Conservation (phyloP, 208 protist genomes). For the Acanthamoeba culbertsoni region DNA sequence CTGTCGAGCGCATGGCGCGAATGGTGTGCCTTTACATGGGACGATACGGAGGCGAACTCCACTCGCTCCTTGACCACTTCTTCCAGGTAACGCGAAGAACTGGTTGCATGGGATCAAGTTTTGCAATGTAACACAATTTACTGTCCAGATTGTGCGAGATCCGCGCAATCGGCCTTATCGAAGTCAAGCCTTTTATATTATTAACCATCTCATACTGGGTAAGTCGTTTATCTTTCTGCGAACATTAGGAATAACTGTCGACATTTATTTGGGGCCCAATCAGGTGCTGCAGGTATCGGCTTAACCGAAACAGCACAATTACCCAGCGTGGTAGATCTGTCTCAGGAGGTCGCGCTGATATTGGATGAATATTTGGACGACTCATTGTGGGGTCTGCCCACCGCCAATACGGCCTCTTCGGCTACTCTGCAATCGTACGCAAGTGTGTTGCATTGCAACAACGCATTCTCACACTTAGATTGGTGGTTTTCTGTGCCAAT, state of each 20-base stretch:
- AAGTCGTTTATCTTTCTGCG: not conserved
- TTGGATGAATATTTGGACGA: slow-evolving; percentile 21
- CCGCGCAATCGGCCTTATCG: not conserved
- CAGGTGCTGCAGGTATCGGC: not conserved
- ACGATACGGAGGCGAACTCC: not conserved
- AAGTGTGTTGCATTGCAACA: too few species aligned
- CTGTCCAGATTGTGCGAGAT: not conserved
- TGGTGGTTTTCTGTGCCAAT: too few species aligned
- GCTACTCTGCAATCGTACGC: not conserved
- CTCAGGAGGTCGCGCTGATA: slow-evolving; percentile 15
- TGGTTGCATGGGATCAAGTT: not conserved
- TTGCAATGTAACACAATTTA: not conserved
- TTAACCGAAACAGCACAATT: not conserved
- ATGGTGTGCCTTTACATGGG: not conserved
- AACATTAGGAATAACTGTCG: not conserved
- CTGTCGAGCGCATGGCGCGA: not conserved
- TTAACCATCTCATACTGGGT: slow-evolving; percentile 21
- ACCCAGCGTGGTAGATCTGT: not conserved
- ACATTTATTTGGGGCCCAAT: not conserved
- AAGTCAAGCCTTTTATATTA: slow-evolving; percentile 5
- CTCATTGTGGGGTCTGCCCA: not conserved
- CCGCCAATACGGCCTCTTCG: not conserved
- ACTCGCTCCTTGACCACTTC: slow-evolving; percentile 31
- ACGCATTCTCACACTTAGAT: too few species aligned
- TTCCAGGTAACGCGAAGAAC: not conserved